Base-by-base conservation (phyloP, 306 rosid species). In the Castanea sativa region DNA sequence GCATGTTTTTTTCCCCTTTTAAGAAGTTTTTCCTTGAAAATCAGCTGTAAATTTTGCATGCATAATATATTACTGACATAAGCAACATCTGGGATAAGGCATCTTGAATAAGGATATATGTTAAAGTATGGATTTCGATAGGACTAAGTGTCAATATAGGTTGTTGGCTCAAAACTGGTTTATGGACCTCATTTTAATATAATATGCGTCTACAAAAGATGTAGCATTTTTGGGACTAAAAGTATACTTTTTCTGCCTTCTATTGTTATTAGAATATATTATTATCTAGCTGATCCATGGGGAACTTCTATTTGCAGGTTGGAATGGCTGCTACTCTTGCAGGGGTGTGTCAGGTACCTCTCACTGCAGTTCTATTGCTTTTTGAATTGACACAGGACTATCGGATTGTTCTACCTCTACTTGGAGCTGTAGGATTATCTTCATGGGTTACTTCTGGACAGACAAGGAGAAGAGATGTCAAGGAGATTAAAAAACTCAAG, bases 311-410 rank as follows among this genome's bases (percentile, higher is more conserved):
- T 87, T 86, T 88, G 82, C 94, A 95, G 99, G 99, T 95, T 84
- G 99, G 99, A 81, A 95, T 95, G 98, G 98, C 94, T 70, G 97
- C 98, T 29, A 92, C 96, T 82, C 99, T 92, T 82, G 95, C 99
- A 65, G 99, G 99, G 71, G 97, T 95, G 71, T 92, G 99, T 73
- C 97, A 92, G 83, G 97, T 94, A 35, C 99, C 99, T 75, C 99
- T 94, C 74, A 92, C 97, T 49, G 87, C 99, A 43, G 99, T 94
- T 82, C 77, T 94, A 73, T 89, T 95, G 81, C 92, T 95, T 73
- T 95, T 95, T 84, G 98, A 95, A 84, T 83, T 95, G 90, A 92
- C 96, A 55, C 99, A 91, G 81, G 99, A 95, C 83, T 95, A 95
- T 86, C 86, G 96, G 49, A 92, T 95, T 76, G 97, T 95, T 81